Evolutionary conservation across 306 rosid species (phyloP).

Genomic region (Fragaria ananassa): DNA sequence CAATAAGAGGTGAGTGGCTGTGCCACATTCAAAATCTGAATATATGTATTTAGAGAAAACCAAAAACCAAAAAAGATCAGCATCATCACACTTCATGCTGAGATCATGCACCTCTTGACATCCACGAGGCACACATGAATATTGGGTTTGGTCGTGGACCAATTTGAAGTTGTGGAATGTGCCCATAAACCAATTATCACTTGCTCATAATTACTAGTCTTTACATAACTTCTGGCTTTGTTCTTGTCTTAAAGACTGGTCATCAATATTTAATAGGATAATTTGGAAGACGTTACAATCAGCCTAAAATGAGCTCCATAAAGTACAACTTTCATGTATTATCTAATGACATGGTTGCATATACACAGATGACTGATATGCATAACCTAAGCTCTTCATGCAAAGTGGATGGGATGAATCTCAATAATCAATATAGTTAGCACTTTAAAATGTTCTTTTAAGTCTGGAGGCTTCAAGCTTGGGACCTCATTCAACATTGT

Average conservation of each 20-base stretch:
- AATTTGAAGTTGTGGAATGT: slow-evolving; percentile 41
- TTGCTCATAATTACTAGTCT: slow-evolving; percentile 20
- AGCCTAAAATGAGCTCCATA: neutral
- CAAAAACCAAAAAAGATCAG: slow-evolving; percentile 15
- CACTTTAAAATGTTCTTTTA: neutral
- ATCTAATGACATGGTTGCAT: neutral
- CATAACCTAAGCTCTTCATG: neutral
- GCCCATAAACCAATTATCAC: slow-evolving; percentile 37
- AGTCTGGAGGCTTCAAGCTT: neutral
- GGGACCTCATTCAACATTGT: neutral
- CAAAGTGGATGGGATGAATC: neutral
- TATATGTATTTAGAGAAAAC: neutral
- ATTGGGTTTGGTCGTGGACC: slow-evolving; percentile 57
- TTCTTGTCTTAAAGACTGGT: slow-evolving; percentile 3
- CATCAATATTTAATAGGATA: neutral
- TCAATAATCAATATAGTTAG: neutral
- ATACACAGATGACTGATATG: neutral
- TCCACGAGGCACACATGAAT: slow-evolving; percentile 61
- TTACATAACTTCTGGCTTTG: neutral
- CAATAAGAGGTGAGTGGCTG: slow-evolving; percentile 11
- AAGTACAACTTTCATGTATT: neutral
- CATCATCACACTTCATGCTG: slow-evolving; percentile 89
- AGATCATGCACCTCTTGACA: slow-evolving; percentile 48
- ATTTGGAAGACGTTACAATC: neutral
- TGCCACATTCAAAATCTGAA: neutral